Percentiles rank a stretch among this genome's conserved stretches.
Conservation (phyloP, 2,329 filamentous ascomycete genomes). For the Fonsecaea nubica region DNA sequence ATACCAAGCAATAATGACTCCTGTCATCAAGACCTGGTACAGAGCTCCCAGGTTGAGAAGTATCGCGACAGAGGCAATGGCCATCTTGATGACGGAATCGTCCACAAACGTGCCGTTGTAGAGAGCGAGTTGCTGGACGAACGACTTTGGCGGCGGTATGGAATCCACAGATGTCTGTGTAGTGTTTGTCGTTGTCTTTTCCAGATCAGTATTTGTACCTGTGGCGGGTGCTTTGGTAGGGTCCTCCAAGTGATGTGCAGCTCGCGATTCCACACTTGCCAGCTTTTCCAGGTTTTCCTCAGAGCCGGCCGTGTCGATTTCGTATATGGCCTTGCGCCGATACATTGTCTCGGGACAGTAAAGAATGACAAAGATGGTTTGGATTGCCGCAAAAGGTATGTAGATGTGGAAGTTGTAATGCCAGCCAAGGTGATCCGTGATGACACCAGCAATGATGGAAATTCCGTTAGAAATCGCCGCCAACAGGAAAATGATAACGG, state of each 20-base stretch:
- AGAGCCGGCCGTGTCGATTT: constrained; percentile 31
- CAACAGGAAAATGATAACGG: constrained; percentile 52
- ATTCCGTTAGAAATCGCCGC: constrained; percentile 48
- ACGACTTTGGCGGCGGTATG: constrained; percentile 28
- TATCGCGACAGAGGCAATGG: constrained; percentile 43
- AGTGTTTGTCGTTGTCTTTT: constrained; percentile 22
- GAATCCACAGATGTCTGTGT: constrained; percentile 21
- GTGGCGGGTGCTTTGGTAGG: background rate
- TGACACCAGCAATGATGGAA: constrained; percentile 51
- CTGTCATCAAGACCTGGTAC: constrained; percentile 43
- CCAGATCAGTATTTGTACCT: constrained; percentile 14
- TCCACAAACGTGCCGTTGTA: constrained; percentile 31
- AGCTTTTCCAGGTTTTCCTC: constrained; percentile 35
- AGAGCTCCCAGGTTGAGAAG: constrained; percentile 43
- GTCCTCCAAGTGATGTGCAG: constrained; percentile 25
- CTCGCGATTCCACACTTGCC: constrained; percentile 27
- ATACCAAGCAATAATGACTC: constrained; percentile 39
- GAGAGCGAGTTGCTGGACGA: constrained; percentile 26
- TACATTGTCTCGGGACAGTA: constrained; percentile 32
- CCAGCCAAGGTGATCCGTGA: constrained; percentile 42
- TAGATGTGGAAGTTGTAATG: constrained; percentile 32
- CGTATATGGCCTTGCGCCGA: constrained; percentile 32
- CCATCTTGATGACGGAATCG: constrained; percentile 38
- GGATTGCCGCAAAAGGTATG: constrained; percentile 27
- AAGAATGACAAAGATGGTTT: constrained; percentile 27